A percentile compares a stretch with the other conserved stretches of the same genome.
Evolutionary conservation across 2,329 filamentous ascomycete species (phyloP).

Genomic region (Trichocomaceae sp.): DNA sequence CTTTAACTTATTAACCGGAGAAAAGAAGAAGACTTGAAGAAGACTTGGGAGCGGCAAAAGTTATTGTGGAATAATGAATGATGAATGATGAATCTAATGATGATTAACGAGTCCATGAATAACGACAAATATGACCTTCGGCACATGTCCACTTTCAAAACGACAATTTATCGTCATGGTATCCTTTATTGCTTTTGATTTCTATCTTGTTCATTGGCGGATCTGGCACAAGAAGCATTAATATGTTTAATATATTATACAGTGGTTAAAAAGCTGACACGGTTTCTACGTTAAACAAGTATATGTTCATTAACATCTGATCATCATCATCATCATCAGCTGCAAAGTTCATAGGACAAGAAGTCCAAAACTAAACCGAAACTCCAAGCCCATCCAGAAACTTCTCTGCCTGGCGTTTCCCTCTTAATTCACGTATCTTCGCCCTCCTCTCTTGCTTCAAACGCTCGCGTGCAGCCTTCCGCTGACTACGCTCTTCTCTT

Average conservation of each 20-base stretch:
- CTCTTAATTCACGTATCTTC: constrained; percentile 46
- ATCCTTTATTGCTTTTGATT: neutral
- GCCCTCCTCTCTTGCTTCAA: constrained; percentile 56
- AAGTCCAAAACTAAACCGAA: constrained; percentile 19
- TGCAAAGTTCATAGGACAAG: neutral
- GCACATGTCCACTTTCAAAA: neutral
- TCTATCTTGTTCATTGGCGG: too few species aligned
- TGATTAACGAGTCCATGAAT: neutral
- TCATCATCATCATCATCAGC: neutral
- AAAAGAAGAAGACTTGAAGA: neutral
- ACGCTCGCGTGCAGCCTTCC: constrained; percentile 52
- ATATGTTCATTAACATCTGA: neutral
- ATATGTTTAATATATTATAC: neutral
- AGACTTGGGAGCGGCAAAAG: neutral
- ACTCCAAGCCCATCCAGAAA: constrained; percentile 57
- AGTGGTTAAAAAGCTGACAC: neutral
- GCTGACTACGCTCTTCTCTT: constrained; percentile 50
- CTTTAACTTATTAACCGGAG: constrained; percentile 3
- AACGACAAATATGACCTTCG: neutral
- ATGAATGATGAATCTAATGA: constrained; percentile 1
- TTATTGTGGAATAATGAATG: neutral
- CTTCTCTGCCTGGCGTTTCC: constrained; percentile 62
- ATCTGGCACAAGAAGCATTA: neutral
- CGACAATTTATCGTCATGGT: too few species aligned
- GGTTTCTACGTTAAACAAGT: neutral